Evolutionary conservation across 805 yeast genomes (phyloP), one percentile per base, ranked within the genome.

Genomic region (Clavispora fructus): DNA sequence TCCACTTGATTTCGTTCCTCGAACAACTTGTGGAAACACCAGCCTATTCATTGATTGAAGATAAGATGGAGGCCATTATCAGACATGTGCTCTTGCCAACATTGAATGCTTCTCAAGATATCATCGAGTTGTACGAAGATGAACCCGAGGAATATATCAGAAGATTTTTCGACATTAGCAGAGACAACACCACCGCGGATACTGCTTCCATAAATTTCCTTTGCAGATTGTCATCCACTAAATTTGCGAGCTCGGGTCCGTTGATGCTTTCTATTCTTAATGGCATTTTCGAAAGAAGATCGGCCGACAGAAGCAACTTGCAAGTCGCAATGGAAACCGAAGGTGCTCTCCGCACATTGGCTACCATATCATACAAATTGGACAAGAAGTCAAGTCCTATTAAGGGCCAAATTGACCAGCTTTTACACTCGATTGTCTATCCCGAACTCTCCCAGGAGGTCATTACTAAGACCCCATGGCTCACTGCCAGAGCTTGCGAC

Each of bases 171-270:
- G 75, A 72, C 61, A 67, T 80, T 38, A 72, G 70, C 52, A 64
- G 75, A 46, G 80, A 75, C 46, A 64, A 65, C 29, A 73, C 69
- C 33, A 74, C 75, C 29, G 68, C 80, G 5, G 81, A 76, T 50
- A 69, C 72, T 31, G 81, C 80, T 1, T 69, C 80, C 7, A 68
- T 71, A 42, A 74, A 74, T 57, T 76, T 78, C 48, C 52, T 74
- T 31, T 73, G 61, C 57, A 55, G 71, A 33, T 58, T 75, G 49
- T 57, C 69, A 7, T 53, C 65, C 23, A 64, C 64, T 38, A 65
- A 65, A 50, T 69, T 69, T 50, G 73, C 76, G 58, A 79, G 60
- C 13, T 60, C 68, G 25, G 54, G 59, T 16, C 57, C 57, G 46
- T 52, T 60, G 28, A 35, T 72, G 13, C 62, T 71, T 42, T 47